Base-by-base conservation (phyloP, 2,329 filamentous ascomycete genomes). In the Pyrenophora tritici-repentis region DNA sequence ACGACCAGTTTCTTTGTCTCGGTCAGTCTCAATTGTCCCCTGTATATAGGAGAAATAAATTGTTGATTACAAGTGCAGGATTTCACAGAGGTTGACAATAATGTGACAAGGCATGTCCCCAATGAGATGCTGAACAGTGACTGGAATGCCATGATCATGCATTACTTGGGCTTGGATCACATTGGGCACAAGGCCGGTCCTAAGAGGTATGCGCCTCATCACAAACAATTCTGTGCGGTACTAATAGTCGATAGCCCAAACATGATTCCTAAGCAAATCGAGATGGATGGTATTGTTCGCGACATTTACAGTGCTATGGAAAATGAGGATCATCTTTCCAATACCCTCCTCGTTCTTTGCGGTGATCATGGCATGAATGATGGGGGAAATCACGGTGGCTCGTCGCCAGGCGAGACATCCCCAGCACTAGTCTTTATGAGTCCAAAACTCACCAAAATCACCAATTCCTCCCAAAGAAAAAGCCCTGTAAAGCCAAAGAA, bases 361-460 rank as follows among this genome's bases (percentile, higher is more conserved):
- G 94, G 94, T 48, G 95, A 99, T 65, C 94, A 99, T 70, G 94
- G 94, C n/a, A 99, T 99, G 94, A 99, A 97, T 63, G 93, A 97
- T 63, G 94, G 90, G 16, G 94, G 94, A 2, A 97, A 97, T 62
- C 94, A 99, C 70, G 94, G 94, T 24, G 94, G 93, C 33, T 97
- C 93, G 8, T 92, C 92, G 0, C 84, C 91, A 1, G 93, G 94
- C 36, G 94, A 99, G 77, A 97, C 94, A 1, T 97, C 93, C 1
- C 88, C 94, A 0, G 94, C 94, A 13, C 77, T 99, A 8, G 83
- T 97, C 16, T 97, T 99, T 71, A 84, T 96, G 58, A 94, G 91
- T 2, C 91, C 93, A 0, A 94, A 91, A 66, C 79, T 96, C 36
- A 84, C 82, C 64, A 68, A 75, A 1, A 76, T 91, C 6, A 79